Evolutionary conservation across 2,329 filamentous ascomycete species (phyloP).

Genomic region (Stachybotrys chartarum): DNA sequence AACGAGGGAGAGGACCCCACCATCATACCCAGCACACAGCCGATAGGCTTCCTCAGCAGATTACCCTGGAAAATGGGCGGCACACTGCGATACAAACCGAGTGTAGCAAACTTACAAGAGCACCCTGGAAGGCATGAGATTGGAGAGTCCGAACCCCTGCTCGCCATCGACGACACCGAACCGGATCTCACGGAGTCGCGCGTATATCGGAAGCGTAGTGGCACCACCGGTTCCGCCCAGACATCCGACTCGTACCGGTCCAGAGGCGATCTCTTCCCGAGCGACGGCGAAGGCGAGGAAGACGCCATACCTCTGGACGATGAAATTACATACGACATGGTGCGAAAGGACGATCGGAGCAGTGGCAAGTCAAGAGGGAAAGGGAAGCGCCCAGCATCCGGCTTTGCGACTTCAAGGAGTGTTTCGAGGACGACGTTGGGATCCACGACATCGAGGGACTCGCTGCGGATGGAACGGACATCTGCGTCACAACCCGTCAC

Average conservation of each 20-base stretch:
- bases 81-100: slow-evolving; percentile 80
- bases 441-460: slow-evolving; percentile 31
- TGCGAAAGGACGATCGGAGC: slow-evolving; percentile 68
- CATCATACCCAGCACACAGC: slow-evolving; percentile 80
- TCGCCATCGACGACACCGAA: slow-evolving; percentile 33
- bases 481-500: slow-evolving; percentile 22
- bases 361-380: slow-evolving; percentile 51
- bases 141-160: slow-evolving; percentile 63
- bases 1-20: slow-evolving; percentile 65
- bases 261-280: slow-evolving; percentile 83
- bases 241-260: slow-evolving; percentile 84
- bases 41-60: slow-evolving; percentile 76
- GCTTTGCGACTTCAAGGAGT: slow-evolving; percentile 37
- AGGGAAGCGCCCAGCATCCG: slow-evolving; percentile 41
- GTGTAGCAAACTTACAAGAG: slow-evolving; percentile 83
- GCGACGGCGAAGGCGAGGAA: slow-evolving; percentile 77
- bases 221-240: slow-evolving; percentile 70
- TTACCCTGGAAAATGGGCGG: slow-evolving; percentile 81
- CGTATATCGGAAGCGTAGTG: slow-evolving; percentile 54
- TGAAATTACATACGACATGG: slow-evolving; percentile 79
- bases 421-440: slow-evolving; percentile 53
- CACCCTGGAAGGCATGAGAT: slow-evolving; percentile 55
- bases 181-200: slow-evolving; percentile 20
- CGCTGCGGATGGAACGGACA: slow-evolving; percentile 15
- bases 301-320: slow-evolving; percentile 91